Evolutionary conservation across 1,284 basidiomycete genomes (phyloP).

Genomic region (Neonothopanus nambi): DNA sequence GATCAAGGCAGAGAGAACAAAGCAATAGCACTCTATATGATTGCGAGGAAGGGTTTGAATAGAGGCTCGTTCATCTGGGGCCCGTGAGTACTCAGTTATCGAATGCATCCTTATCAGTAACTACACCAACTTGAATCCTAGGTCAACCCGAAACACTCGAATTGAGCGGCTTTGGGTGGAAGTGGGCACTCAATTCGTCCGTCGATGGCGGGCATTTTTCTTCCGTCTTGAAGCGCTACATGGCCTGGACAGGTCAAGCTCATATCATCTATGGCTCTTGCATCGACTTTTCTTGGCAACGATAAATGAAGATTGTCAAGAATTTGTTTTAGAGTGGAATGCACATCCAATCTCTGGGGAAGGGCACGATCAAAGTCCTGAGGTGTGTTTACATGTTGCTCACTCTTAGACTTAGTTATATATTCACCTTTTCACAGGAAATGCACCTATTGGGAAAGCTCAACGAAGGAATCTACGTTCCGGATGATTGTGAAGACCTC

Average conservation of each 20-base stretch:
- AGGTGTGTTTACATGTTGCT: background rate
- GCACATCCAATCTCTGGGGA: constrained; percentile 34
- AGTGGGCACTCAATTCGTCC: constrained; percentile 35
- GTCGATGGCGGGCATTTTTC: constrained; percentile 43
- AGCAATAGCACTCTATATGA: constrained; percentile 31
- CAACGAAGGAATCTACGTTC: constrained; percentile 25
- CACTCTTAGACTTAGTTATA: background rate
- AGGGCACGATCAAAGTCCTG: constrained; percentile 16
- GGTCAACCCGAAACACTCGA: constrained; percentile 36
- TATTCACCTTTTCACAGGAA: constrained; percentile 25
- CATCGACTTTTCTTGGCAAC: constrained; percentile 39
- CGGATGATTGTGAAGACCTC: constrained; percentile 19
- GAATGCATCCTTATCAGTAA: background rate
- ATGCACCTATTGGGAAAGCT: constrained; percentile 28
- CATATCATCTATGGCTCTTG: constrained; percentile 43
- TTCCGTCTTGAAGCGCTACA: constrained; percentile 35
- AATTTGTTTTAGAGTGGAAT: constrained; percentile 41
- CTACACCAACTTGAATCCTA: too few species aligned
- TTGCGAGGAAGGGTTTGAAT: constrained; percentile 24
- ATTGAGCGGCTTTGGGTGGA: constrained; percentile 48
- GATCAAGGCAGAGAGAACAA: constrained; percentile 41
- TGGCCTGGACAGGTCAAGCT: constrained; percentile 28
- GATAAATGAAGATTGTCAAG: constrained; percentile 39
- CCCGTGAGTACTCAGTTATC: constrained; percentile 14
- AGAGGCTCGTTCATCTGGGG: constrained; percentile 38